Evolutionary conservation across 805 yeast species (phyloP), one percentile per base, ranked within the genome.

Genomic region (Cyberlindnera amylophila): DNA sequence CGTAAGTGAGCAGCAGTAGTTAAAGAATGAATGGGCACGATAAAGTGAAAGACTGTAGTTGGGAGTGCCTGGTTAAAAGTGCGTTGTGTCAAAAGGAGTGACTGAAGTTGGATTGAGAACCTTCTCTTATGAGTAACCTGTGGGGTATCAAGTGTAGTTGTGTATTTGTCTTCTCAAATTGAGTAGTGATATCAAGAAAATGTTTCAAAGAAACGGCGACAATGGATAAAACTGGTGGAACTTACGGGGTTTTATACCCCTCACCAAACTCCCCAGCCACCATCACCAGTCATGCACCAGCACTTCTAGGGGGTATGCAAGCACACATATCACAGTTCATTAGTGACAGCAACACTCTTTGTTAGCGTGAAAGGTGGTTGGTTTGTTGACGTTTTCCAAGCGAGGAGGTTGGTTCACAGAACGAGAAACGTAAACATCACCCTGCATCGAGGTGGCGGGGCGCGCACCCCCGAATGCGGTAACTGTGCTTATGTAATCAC

Each of bases 31-130:
- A 51, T 45, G 49, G 47, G 42, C 56, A 50, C 39, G 13, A 34
- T 6, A 54, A 51, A n/a, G n/a, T n/a, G 61, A 55, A 44, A 41
- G 60, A 57, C 59, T 38, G 40, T 52, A 54, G 61, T 57, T 55
- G 54, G 59, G 45, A 32, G 49, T 41, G 43, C 49, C 46, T 27
- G 30, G 30, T 27, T n/a, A n/a, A 27, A 12, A 35, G 37, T 41
- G 30, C 15, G 27, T 27, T 5, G n/a, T 24, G 39, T 44, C 30
- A 32, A 18, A 44, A 44, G 17, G 48, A 44, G 45, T 44, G 48
- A 44, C 48, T 40, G 29, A 31, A 41, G 45, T 40, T 36, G 31
- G 46, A 14, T 37, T 27, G 30, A 27, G 28, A 12, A 32, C 26
- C 27, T 33, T 32, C 38, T 29, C 35, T 34, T 21, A 21, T 31